Evolutionary conservation across 331 rosid genomes (phyloP).

Genomic region (Rhamnella rubrinervis): DNA sequence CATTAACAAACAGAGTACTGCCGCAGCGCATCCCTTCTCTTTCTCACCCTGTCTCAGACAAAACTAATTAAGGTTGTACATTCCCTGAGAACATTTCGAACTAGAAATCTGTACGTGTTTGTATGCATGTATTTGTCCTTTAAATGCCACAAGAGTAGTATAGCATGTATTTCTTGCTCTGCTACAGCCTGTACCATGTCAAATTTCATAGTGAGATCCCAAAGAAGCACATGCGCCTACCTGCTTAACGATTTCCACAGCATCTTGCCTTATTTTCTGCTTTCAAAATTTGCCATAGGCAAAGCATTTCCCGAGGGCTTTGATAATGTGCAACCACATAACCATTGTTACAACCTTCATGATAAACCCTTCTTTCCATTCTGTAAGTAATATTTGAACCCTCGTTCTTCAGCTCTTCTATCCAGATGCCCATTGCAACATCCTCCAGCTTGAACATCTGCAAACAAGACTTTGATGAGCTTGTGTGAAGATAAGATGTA

Average conservation of each 20-base stretch:
- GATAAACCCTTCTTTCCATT: constrained; percentile 57
- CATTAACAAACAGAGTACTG: too few species aligned
- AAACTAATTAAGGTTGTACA: too few species aligned
- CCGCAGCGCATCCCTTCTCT: too few species aligned
- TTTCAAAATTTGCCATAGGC: constrained; percentile 90
- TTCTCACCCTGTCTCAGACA: too few species aligned
- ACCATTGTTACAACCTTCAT: constrained; percentile 82
- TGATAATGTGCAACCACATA: constrained; percentile 96
- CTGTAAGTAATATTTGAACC: constrained; percentile 61
- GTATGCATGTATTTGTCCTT: too few species aligned
- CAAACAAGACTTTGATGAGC: constrained; percentile 17
- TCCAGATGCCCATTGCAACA: constrained; percentile 99
- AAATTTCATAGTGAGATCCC: too few species aligned
- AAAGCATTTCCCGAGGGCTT: constrained; percentile 91
- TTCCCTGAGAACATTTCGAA: too few species aligned
- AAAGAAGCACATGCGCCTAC: too few species aligned
- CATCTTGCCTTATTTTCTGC: constrained; percentile 65
- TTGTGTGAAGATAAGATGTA: constrained; percentile 9
- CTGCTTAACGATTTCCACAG: constrained; percentile 31
- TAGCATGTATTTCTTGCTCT: too few species aligned
- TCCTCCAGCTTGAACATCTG: constrained; percentile 99
- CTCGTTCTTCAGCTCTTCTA: constrained; percentile 64
- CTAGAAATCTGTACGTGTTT: too few species aligned
- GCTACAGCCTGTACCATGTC: too few species aligned
- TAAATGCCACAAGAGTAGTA: too few species aligned